A percentile compares a stretch with the other conserved stretches of the same genome.
Conservation (phyloP, 345 rosid species). For the Lepidium africanum region DNA sequence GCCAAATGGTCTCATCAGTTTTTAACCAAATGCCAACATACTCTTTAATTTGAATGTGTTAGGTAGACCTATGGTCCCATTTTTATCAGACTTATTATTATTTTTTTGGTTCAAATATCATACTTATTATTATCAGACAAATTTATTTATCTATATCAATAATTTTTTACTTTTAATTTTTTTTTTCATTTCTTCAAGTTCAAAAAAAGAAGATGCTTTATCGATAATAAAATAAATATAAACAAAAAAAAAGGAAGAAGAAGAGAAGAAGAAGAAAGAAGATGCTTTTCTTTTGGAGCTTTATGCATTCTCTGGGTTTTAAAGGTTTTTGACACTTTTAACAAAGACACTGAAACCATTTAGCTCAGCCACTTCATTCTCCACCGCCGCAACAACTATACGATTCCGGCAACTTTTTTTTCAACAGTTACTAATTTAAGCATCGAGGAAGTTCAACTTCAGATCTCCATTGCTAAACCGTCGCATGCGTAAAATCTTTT, state of each 20-base stretch:
- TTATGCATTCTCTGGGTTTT: conserved; percentile 18
- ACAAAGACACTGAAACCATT: conserved; percentile 8
- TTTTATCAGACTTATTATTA: no score
- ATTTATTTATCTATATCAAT: background rate
- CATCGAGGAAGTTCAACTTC: background rate
- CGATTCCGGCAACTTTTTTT: conserved; percentile 4
- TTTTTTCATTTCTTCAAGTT: background rate
- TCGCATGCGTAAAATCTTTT: background rate
- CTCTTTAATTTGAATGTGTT: background rate
- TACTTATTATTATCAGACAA: background rate
- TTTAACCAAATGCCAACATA: background rate
- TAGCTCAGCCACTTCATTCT: background rate
- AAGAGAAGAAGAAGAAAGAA: background rate
- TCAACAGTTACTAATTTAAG: background rate
- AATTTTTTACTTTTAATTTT: background rate
- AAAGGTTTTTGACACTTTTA: conserved; percentile 2
- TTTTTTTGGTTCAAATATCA: no score
- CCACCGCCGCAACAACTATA: conserved; percentile 14
- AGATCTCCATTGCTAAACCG: conserved; percentile 10
- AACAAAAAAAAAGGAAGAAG: background rate
- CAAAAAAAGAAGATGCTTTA: background rate
- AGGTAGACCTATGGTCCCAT: background rate
- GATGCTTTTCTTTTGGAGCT: conserved; percentile 23
- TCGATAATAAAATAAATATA: background rate
- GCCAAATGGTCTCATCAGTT: background rate